A percentile compares a stretch with the other conserved stretches of the same genome.
These are phyloP conservation scores for Trichoderma parareesei DNA, from an alignment of 495 filamentous ascomycete genomes.

Conservation along the genomic window DNA sequence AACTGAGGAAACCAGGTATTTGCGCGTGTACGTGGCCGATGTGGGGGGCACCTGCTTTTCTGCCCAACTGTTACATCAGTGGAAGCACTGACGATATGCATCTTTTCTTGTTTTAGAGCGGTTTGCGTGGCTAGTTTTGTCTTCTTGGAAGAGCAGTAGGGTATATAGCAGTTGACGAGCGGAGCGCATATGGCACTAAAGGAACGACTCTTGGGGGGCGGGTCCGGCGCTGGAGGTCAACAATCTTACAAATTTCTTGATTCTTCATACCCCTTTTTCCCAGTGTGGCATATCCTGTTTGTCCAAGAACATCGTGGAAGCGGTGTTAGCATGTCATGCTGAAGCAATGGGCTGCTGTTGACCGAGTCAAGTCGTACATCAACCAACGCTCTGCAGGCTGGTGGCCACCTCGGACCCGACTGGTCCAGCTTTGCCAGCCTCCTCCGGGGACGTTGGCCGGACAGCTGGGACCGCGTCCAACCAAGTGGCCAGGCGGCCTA, in stretches of 20 bases:
- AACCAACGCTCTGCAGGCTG: neutral
- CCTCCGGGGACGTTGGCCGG: slow-evolving; percentile 2
- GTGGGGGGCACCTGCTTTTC: neutral
- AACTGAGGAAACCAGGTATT: neutral
- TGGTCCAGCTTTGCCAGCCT: neutral
- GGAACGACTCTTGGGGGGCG: neutral
- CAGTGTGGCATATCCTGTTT: neutral
- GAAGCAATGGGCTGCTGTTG: neutral
- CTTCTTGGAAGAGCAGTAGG: neutral
- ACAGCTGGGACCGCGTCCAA: neutral
- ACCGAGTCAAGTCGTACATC: neutral
- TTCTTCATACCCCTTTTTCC: neutral
- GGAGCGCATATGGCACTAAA: neutral
- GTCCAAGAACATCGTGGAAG: neutral
- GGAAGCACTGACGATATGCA: neutral
- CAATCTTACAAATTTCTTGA: neutral
- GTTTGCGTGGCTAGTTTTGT: neutral
- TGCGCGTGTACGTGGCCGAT: neutral
- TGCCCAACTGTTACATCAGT: neutral
- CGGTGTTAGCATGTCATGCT: neutral
- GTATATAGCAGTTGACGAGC: slow-evolving; percentile 5
- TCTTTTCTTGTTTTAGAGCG: neutral
- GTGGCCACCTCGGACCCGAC: neutral
- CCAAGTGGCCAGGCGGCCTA: neutral
- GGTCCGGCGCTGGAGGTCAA: neutral